These are phyloP conservation scores for Diaporthe aspalathi DNA, from an alignment of 2,329 filamentous ascomycete genomes.

Conservation along the genomic window DNA sequence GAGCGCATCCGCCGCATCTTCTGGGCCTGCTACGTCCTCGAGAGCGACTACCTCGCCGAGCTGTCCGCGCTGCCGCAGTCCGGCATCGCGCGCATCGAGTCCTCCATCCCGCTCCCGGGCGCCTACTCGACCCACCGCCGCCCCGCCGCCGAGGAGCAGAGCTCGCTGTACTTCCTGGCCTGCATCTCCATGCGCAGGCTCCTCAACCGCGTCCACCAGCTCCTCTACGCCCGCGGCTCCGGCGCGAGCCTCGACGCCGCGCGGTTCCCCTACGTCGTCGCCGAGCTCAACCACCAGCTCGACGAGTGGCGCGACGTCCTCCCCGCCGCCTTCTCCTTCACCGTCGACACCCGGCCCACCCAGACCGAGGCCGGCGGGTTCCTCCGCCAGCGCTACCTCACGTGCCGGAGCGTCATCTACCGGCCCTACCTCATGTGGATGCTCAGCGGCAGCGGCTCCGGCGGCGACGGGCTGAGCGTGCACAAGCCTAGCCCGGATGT, in stretches of 20 bases:
- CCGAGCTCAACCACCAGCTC: slow-evolving; percentile 60
- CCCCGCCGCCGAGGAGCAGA: slow-evolving; percentile 55
- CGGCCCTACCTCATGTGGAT: slow-evolving; percentile 63
- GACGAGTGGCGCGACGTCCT: slow-evolving; percentile 62
- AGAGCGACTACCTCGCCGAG: slow-evolving; percentile 66
- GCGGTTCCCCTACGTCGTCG: slow-evolving; percentile 60
- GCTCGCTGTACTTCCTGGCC: slow-evolving; percentile 64
- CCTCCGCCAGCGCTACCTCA: slow-evolving; percentile 62
- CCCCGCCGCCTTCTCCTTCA: slow-evolving; percentile 56
- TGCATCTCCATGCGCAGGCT: slow-evolving; percentile 64
- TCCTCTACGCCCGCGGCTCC: slow-evolving; percentile 56
- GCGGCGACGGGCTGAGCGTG: slow-evolving; percentile 39
- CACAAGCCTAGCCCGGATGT: slow-evolving; percentile 49
- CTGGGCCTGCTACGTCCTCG: slow-evolving; percentile 66
- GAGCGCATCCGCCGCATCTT: slow-evolving; percentile 64
- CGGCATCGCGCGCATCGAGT: slow-evolving; percentile 63
- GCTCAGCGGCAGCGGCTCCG: slow-evolving; percentile 52
- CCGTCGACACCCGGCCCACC: slow-evolving; percentile 47
- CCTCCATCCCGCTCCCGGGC: slow-evolving; percentile 60
- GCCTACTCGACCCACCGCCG: slow-evolving; percentile 58
- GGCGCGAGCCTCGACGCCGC: slow-evolving; percentile 57
- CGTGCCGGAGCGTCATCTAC: slow-evolving; percentile 64
- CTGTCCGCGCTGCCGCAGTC: slow-evolving; percentile 61
- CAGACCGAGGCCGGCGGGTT: slow-evolving; percentile 59
- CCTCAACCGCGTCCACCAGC: slow-evolving; percentile 60